Conservation (phyloP, 345 rosid genomes). For the Pistacia vera region DNA sequence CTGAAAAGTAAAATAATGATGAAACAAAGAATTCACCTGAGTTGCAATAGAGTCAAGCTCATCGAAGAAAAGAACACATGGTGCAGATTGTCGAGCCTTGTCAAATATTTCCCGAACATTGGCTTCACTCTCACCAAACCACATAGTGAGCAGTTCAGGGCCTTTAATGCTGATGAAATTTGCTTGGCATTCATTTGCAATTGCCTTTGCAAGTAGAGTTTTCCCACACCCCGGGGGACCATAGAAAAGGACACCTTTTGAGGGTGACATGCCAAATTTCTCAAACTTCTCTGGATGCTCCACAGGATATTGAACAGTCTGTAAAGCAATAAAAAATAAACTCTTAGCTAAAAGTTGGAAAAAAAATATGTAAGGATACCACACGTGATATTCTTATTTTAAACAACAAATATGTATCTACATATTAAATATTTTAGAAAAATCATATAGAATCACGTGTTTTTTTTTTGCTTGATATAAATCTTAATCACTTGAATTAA, state of each 20-base stretch:
- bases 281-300: constrained; percentile 83
- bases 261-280: constrained; percentile 85
- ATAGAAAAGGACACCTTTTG: constrained; percentile 73
- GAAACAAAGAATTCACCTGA: constrained; percentile 43
- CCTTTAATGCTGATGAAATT: constrained; percentile 78
- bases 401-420: no score
- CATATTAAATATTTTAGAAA: background rate
- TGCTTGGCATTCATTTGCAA: constrained; percentile 74
- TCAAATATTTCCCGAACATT: constrained; percentile 76
- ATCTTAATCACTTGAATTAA: background rate
- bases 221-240: constrained; percentile 79
- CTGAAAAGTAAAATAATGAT: background rate
- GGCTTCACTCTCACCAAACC: constrained; percentile 85
- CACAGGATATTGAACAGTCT: constrained; percentile 84
- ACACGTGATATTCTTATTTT: no score
- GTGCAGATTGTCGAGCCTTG: constrained; percentile 72
- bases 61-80: constrained; percentile 78
- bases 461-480: background rate
- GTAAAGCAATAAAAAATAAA: background rate
- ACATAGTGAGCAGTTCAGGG: constrained; percentile 75
- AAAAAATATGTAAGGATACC: background rate
- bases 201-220: constrained; percentile 69
- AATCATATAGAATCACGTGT: background rate
- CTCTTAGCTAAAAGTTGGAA: constrained; percentile 1
- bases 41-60: constrained; percentile 83